Evolutionary conservation across 1,284 basidiomycete genomes (phyloP).

Genomic region (Cryptococcus jaspeensis): DNA sequence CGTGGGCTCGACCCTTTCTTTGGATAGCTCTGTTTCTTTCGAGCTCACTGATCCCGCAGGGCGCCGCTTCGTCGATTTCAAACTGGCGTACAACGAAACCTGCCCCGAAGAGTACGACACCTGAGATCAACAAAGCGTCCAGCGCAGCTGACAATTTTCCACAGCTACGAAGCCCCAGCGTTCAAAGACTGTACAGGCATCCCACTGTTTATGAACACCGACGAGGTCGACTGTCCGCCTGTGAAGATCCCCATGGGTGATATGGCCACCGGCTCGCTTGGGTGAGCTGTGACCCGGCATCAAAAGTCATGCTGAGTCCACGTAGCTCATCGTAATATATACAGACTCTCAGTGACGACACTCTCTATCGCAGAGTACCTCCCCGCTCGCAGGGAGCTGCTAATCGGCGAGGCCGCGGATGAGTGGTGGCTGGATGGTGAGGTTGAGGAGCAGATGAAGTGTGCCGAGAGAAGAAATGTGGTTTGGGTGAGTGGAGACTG

Average conservation of each 20-base stretch:
- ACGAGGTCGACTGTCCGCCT: slow-evolving; percentile 10
- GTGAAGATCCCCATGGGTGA: not conserved
- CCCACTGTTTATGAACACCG: slow-evolving; percentile 15
- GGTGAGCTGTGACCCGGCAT: slow-evolving; percentile 18
- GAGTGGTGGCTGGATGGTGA: not conserved
- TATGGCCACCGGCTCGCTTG: slow-evolving; percentile 16
- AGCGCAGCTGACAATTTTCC: slow-evolving; percentile 1
- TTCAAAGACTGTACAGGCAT: slow-evolving; percentile 10
- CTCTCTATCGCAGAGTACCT: slow-evolving; percentile 6
- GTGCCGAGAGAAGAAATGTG: slow-evolving; percentile 2
- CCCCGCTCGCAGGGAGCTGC: not conserved
- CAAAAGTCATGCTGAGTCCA: no score
- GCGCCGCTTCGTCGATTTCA: slow-evolving; percentile 19
- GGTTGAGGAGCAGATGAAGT: not conserved
- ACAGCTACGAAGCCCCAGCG: slow-evolving; percentile 20
- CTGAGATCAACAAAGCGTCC: no score
- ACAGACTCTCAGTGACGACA: slow-evolving; percentile 8
- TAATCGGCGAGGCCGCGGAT: not conserved
- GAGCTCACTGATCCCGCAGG: slow-evolving; percentile 3
- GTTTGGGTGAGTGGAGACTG: slow-evolving; percentile 16
- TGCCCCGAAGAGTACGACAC: slow-evolving; percentile 20
- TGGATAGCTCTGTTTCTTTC: not conserved
- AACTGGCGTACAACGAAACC: slow-evolving; percentile 20
- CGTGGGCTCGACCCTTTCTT: slow-evolving; percentile 7
- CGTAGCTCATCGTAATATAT: not conserved